phyloP scores from a whole-genome alignment of 805 yeast species.

The Maudiozyma turicensis region DNA sequence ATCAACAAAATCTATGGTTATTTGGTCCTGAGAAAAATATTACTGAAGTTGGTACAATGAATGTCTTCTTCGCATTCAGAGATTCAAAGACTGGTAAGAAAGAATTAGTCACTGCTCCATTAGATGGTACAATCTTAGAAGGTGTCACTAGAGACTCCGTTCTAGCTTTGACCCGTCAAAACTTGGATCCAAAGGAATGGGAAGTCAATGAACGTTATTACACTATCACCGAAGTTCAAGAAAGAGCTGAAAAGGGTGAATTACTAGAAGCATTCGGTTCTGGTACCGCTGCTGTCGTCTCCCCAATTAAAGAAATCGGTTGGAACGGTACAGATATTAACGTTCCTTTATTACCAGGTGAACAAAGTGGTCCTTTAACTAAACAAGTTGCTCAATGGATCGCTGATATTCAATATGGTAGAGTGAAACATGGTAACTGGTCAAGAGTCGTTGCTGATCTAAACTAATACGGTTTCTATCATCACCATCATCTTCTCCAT shows the following conservation, averaged over 20 bases:
- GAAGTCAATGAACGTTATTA: constrained; percentile 70
- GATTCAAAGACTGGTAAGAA: constrained; percentile 63
- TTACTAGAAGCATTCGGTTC: constrained; percentile 91
- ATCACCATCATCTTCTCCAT: no score
- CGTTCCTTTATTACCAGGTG: constrained; percentile 72
- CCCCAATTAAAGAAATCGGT: constrained; percentile 82
- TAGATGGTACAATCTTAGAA: constrained; percentile 92
- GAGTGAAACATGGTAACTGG: constrained; percentile 50
- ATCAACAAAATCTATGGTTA: constrained; percentile 92
- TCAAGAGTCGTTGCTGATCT: constrained; percentile 28
- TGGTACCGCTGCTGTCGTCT: constrained; percentile 96
- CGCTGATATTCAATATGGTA: constrained; percentile 81
- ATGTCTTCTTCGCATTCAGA: constrained; percentile 77
- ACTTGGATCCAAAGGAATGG: constrained; percentile 71
- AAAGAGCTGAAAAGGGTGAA: constrained; percentile 67
- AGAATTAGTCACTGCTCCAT: constrained; percentile 90
- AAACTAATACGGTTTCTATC: constrained; percentile 1
- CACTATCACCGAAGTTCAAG: constrained; percentile 70
- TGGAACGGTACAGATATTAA: constrained; percentile 60
- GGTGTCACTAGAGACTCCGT: constrained; percentile 94
- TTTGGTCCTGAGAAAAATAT: constrained; percentile 79
- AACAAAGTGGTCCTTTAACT: constrained; percentile 70
- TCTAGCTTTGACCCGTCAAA: constrained; percentile 62
- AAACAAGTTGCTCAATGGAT: constrained; percentile 75
- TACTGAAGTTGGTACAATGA: constrained; percentile 98